Evolutionary conservation across 139 green algal species (phyloP).

Genomic region (Coelastrella sp.): DNA sequence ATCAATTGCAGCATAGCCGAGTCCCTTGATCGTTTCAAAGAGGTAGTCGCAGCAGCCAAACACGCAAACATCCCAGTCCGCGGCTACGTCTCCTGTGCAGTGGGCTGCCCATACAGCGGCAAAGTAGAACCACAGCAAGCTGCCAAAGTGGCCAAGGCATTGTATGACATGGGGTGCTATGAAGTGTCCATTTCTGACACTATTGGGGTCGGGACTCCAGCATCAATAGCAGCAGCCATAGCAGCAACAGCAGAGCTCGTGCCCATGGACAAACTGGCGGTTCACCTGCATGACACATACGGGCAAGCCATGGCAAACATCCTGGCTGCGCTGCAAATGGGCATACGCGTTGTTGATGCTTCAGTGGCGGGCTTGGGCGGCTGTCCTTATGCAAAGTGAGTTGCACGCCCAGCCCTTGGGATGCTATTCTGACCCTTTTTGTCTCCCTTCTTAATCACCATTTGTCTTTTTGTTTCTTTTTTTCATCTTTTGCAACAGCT

Average conservation of each 20-base stretch:
- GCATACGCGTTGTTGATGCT: constrained; percentile 79
- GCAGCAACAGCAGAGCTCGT: constrained; percentile 59
- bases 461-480: no score
- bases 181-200: constrained; percentile 95
- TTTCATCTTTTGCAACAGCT: no score
- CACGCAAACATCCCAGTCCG: constrained; percentile 39
- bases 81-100: constrained; percentile 86
- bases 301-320: constrained; percentile 94
- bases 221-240: constrained; percentile 80
- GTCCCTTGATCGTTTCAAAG: constrained; percentile 75
- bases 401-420: neutral
- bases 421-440: no score
- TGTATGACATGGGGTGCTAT: constrained; percentile 95
- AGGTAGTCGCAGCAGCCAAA: constrained; percentile 68
- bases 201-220: constrained; percentile 88
- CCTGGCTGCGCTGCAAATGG: constrained; percentile 80
- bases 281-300: constrained; percentile 97
- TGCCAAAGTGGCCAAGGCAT: constrained; percentile 73
- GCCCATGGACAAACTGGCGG: constrained; percentile 73
- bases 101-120: constrained; percentile 88
- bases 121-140: constrained; percentile 56
- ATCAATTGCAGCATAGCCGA: constrained; percentile 88
- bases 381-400: constrained; percentile 88
- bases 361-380: constrained; percentile 90
- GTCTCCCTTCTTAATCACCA: no score